Evolutionary conservation across 768 basidiomycete species (phyloP), one percentile per base, ranked within the genome.

Genomic region (Tylopilus vinaceipallidus): DNA sequence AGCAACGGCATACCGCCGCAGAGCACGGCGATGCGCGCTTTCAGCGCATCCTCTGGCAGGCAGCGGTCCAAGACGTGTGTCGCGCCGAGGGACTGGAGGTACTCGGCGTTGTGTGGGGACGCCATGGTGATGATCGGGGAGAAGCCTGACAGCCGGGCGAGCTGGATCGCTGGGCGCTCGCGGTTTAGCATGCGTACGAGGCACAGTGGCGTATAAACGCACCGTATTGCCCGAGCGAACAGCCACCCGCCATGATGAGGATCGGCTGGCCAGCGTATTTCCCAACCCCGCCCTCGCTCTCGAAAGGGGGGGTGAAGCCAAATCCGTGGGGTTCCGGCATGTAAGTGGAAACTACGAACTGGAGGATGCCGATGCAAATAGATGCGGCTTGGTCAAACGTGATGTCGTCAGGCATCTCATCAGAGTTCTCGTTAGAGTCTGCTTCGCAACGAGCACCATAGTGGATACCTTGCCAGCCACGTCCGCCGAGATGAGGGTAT

Each of bases 151-250:
- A 67, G 52, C 33, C 45, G 55, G 7, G 66, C 64, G 26, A 68
- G 56, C 42, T 70, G 66, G n/a, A 69, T 68, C 10, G 52, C 65
- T 65, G 9, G 9, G 8, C 2, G 17, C 32, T 12, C 3, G 36
- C 6, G 10, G 8, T 4, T n/a, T n/a, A n/a, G n/a, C n/a, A n/a
- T n/a, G n/a, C n/a, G n/a, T n/a, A n/a, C n/a, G n/a, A n/a, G n/a
- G n/a, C n/a, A n/a, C n/a, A n/a, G n/a, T n/a, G 6, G 14, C 3
- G 8, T 27, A 24, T 22, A 2, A n/a, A 47, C 42, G 8, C 47
- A 71, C 70, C 68, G 34, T 54, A 64, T 54, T 72, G 70, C 3
- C 71, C 70, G n/a, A 72, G 50, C 7, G 66, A 67, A 16, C 59
- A 53, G 8, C 64, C 54, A 12, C 71, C 73, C 27, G 65, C 72